Evolutionary conservation across 768 basidiomycete genomes (phyloP).

Genomic region (Suillus occidentalis): DNA sequence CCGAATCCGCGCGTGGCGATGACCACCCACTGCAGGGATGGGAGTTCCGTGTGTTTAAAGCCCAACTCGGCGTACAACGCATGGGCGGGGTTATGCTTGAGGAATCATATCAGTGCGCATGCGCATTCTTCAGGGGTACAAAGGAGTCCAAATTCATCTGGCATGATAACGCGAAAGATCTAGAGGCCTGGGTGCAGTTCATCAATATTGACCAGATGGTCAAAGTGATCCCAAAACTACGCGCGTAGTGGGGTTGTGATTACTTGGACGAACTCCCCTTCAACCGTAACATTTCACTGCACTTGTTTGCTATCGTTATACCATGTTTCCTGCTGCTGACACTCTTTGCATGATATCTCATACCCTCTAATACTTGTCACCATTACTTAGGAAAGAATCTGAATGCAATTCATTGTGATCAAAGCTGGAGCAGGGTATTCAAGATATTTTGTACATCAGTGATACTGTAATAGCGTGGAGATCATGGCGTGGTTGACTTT

Average conservation of each 20-base stretch:
- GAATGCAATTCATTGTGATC: neutral
- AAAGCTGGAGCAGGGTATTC: neutral
- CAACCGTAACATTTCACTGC: constrained; percentile 1
- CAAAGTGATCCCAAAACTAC: constrained; percentile 74
- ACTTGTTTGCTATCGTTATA: constrained; percentile 9
- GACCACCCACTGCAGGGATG: constrained; percentile 70
- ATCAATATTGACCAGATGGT: constrained; percentile 81
- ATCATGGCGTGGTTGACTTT: neutral
- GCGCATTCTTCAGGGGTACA: constrained; percentile 73
- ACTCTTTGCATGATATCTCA: constrained; percentile 13
- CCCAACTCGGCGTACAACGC: constrained; percentile 68
- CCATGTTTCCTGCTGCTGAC: constrained; percentile 8
- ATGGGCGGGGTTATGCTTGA: constrained; percentile 50
- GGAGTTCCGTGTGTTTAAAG: constrained; percentile 84
- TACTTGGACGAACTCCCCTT: neutral
- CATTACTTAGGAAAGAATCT: neutral
- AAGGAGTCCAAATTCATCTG: constrained; percentile 69
- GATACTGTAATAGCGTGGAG: neutral
- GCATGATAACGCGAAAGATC: constrained; percentile 62
- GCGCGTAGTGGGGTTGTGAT: constrained; percentile 41
- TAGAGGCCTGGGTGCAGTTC: constrained; percentile 83
- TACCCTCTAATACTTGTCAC: constrained; percentile 11
- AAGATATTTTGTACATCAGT: neutral
- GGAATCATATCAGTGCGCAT: constrained; percentile 75
- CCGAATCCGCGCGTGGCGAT: constrained; percentile 62